A percentile compares a stretch with the other conserved stretches of the same genome.
Conservation (phyloP, 768 basidiomycete species). For the Mycena crocata region DNA sequence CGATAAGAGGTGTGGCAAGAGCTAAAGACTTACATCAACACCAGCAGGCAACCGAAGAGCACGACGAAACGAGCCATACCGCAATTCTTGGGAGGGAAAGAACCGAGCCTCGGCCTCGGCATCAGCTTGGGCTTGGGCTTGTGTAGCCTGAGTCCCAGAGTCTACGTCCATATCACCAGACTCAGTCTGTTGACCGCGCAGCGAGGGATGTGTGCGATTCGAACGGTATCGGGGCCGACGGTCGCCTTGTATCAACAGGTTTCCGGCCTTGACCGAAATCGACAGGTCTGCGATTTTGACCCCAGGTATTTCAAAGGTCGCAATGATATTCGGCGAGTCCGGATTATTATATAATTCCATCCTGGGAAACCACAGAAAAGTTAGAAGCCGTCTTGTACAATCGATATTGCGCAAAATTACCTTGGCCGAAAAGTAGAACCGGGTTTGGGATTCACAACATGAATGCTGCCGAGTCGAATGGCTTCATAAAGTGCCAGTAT, state of each 20-base stretch:
- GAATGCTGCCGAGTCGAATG: conserved; percentile 3
- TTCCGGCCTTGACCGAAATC: conserved; percentile 46
- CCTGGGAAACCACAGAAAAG: no score
- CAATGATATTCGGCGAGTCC: conserved; percentile 44
- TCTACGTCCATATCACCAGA: conserved; percentile 29
- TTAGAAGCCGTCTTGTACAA: neutral
- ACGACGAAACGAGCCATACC: conserved; percentile 58
- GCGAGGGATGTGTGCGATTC: conserved; percentile 17
- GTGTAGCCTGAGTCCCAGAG: neutral
- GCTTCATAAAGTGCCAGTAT: neutral
- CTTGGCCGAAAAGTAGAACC: conserved; percentile 4
- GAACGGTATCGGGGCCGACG: conserved; percentile 36
- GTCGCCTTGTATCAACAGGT: conserved; percentile 50
- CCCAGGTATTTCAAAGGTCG: conserved; percentile 60
- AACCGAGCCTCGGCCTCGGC: neutral
- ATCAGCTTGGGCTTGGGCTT: conserved; percentile 10
- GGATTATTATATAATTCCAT: conserved; percentile 58
- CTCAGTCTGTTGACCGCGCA: conserved; percentile 6
- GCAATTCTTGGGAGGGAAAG: conserved; percentile 50
- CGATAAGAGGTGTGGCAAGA: conserved; percentile 2
- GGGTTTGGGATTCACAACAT: conserved; percentile 1
- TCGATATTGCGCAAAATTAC: neutral
- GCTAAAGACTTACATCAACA: conserved; percentile 47
- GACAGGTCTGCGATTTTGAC: conserved; percentile 50
- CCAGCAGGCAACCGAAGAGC: conserved; percentile 51